These are phyloP conservation scores for Mucor piriformis DNA, from an alignment of 371 early-diverging fungal species.

Conservation along the genomic window DNA sequence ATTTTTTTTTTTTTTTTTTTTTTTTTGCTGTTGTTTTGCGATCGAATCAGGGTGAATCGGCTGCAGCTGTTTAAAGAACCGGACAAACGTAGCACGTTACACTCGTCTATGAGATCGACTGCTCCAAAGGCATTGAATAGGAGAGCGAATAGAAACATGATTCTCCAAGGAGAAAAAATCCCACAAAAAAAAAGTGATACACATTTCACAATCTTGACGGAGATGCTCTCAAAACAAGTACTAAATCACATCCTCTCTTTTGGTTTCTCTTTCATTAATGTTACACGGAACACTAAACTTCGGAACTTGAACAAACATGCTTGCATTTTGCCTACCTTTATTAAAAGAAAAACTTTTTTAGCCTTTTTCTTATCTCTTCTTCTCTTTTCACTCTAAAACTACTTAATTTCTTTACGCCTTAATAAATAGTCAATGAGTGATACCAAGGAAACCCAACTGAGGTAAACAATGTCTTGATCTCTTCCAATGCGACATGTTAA, in stretches of 20 bases:
- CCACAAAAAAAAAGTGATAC: too few species aligned
- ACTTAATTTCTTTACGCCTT: not conserved
- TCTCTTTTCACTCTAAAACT: not conserved
- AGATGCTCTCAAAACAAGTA: not conserved
- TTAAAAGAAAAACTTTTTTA: not conserved
- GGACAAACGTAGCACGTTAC: not conserved
- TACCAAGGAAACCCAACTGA: slow-evolving; percentile 9
- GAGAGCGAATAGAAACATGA: not conserved
- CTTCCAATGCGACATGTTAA: not conserved
- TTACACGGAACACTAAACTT: not conserved
- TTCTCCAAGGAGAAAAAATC: too few species aligned
- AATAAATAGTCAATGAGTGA: slow-evolving; percentile 9
- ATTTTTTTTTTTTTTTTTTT: not conserved
- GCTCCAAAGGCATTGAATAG: not conserved
- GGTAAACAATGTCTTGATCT: slow-evolving; percentile 1
- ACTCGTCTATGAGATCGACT: not conserved
- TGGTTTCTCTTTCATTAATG: not conserved
- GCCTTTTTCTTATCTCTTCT: not conserved
- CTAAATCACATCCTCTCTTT: not conserved
- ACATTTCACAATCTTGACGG: not conserved
- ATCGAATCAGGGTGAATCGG: not conserved
- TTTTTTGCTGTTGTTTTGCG: not conserved
- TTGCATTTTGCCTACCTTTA: slow-evolving; percentile 1
- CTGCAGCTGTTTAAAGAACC: not conserved
- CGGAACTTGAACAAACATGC: not conserved